Evolutionary conservation across 345 rosid genomes (phyloP), one percentile per base, ranked within the genome.

Genomic region (Brassica carinata): DNA sequence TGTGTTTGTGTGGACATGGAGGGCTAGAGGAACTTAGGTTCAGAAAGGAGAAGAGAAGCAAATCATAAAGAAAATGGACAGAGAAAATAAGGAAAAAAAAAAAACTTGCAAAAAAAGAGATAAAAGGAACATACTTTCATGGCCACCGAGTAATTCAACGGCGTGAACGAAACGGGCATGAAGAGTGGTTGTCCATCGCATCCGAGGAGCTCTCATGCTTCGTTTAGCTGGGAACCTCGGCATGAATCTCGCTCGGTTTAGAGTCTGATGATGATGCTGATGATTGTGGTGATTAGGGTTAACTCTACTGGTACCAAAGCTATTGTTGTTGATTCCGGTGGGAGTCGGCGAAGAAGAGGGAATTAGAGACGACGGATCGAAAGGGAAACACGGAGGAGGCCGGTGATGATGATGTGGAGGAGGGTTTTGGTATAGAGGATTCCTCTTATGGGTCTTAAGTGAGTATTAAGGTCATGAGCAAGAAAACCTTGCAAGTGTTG

Each of bases 131-230:
- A 64, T 90, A 96, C 99, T 94, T 88, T 94, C 99, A 84, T 96
- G 99, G 81, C 99, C 99, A 73, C 99, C 99, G 76, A 96, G 84
- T 53, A 96, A 87, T 87, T 96, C 97, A 64, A 96, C 99, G 14
- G 98, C 99, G 75, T 94, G 99, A 82, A 96, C 98, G 79, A 96
- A 96, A 83, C 98, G 99, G 73, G 91, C 89, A 83, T 96, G 99
- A n/a, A 96, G 99, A 57, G 98, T 94, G 8, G 97, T 92, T 15
- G 99, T 96, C 99, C 99, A 96, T 67, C 99, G 84, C 86, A 92
- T 92, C 75, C 96, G 80, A 2, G 97, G 97, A 36, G 97, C 97
- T 80, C 97, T 88, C 87, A 84, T 84, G 71, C 83, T 91, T 85
- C 92, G 83, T 73, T 83, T 89, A 73, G 59, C 84, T 0, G 84